Conservation (phyloP, 1,139 yeast species). For the Debaryomyces udenii region DNA sequence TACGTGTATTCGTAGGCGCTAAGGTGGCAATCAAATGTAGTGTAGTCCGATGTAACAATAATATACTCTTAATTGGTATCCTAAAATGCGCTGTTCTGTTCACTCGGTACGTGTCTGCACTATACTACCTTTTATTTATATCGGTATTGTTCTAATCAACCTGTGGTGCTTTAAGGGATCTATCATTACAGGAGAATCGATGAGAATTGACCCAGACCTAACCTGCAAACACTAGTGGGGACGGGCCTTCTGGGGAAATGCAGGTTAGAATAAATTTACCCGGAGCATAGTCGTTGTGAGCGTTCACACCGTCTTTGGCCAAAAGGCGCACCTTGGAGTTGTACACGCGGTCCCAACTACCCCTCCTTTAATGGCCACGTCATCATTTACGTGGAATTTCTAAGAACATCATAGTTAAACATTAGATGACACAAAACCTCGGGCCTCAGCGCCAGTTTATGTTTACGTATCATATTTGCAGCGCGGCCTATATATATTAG, state of each 20-base stretch:
- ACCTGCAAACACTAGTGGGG: not conserved
- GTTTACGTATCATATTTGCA: slow-evolving; percentile 10
- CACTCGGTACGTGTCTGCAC: not conserved
- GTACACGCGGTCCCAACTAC: too few relatives aligned
- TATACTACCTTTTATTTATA: not conserved
- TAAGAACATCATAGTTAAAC: slow-evolving; percentile 5
- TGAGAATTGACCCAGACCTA: not conserved
- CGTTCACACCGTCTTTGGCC: too few relatives aligned
- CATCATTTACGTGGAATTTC: slow-evolving; percentile 8
- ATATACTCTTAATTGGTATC: too few relatives aligned
- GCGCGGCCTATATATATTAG: not conserved
- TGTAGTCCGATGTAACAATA: too few relatives aligned
- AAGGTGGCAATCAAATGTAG: too few relatives aligned
- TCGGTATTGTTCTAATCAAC: not conserved
- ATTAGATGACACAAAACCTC: slow-evolving; percentile 1
- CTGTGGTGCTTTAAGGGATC: not conserved
- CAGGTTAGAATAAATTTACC: too few relatives aligned
- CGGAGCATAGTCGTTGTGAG: too few relatives aligned
- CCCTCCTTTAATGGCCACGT: slow-evolving; percentile 7
- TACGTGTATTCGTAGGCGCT: too few relatives aligned
- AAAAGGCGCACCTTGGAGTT: too few relatives aligned
- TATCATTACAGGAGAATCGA: not conserved
- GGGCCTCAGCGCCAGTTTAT: not conserved
- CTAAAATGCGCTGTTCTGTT: not conserved
- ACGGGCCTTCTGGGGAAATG: too few relatives aligned